These are phyloP conservation scores for Peronosclerospora sorghi DNA, from an alignment of 352 stramenopile genomes.

Conservation along the genomic window DNA sequence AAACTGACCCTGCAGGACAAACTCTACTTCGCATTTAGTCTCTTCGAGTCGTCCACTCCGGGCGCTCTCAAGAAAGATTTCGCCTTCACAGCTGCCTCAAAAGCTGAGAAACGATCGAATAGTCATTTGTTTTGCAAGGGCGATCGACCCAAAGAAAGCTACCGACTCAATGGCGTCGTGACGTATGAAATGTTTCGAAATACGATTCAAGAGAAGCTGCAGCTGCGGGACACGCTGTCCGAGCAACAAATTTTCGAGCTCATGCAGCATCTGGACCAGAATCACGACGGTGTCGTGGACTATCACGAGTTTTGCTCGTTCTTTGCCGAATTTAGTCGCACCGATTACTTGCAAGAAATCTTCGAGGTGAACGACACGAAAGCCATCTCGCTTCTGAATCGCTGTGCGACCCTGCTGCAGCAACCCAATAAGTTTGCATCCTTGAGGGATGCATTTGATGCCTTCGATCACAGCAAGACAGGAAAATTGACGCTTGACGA, in stretches of 20 bases:
- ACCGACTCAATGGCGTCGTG: constrained; percentile 36
- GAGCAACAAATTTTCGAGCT: constrained; percentile 89
- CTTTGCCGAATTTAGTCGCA: constrained; percentile 71
- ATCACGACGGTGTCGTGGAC: constrained; percentile 83
- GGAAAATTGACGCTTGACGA: constrained; percentile 35
- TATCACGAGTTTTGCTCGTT: constrained; percentile 85
- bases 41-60: constrained; percentile 32
- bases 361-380: constrained; percentile 70
- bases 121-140: constrained; percentile 3
- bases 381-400: constrained; percentile 58
- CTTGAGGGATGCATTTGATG: constrained; percentile 42
- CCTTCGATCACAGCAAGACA: constrained; percentile 34
- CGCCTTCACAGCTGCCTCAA: constrained; percentile 2
- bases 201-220: constrained; percentile 52
- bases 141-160: constrained; percentile 26
- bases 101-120: constrained; percentile 1
- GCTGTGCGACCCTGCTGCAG: constrained; percentile 41
- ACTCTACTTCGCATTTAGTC: constrained; percentile 54
- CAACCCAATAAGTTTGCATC: constrained; percentile 31
- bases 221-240: constrained; percentile 50
- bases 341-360: constrained; percentile 59
- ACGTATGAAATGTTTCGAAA: constrained; percentile 73
- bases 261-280: constrained; percentile 88
- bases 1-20: constrained; percentile 53
- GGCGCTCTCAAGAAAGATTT: constrained; percentile 13